Evolutionary conservation across 768 basidiomycete species (phyloP).

Genomic region (Auriscalpium vulgare): DNA sequence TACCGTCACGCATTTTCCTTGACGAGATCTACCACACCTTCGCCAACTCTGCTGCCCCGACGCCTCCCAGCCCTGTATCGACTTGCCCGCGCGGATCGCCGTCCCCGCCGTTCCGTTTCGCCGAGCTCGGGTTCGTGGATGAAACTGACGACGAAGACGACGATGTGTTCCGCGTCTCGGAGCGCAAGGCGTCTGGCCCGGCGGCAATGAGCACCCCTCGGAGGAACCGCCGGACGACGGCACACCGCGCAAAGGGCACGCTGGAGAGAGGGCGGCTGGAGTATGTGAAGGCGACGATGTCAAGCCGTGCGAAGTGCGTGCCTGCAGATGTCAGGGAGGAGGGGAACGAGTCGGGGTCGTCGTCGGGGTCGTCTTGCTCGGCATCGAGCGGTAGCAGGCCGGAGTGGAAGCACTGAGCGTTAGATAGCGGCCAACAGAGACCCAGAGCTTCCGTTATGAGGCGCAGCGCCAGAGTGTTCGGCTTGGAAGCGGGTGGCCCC

Average conservation of each 20-base stretch:
- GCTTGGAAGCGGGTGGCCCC: too few species aligned
- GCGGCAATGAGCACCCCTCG: conserved; percentile 7
- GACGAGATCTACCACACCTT: conserved; percentile 16
- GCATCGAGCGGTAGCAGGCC: conserved; percentile 6
- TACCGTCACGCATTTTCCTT: conserved; percentile 15
- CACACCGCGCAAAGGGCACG: too few species aligned
- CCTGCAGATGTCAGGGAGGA: neutral
- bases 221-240: neutral
- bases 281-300: conserved; percentile 8
- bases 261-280: conserved; percentile 1
- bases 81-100: neutral
- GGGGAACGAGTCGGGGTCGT: conserved; percentile 7
- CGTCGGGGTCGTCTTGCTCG: conserved; percentile 1
- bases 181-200: conserved; percentile 3
- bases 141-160: conserved; percentile 1
- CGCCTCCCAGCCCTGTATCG: neutral
- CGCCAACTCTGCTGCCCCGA: neutral
- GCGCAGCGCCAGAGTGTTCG: neutral
- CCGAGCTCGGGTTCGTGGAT: neutral
- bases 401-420: conserved; percentile 9
- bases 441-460: neutral
- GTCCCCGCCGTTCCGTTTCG: conserved; percentile 1
- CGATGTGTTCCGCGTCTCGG: conserved; percentile 3
- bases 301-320: conserved; percentile 2
- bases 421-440: neutral